A percentile compares a stretch with the other conserved stretches of the same genome.
phyloP scores from a whole-genome alignment of 768 basidiomycete species.

The Suillus subluteus region DNA sequence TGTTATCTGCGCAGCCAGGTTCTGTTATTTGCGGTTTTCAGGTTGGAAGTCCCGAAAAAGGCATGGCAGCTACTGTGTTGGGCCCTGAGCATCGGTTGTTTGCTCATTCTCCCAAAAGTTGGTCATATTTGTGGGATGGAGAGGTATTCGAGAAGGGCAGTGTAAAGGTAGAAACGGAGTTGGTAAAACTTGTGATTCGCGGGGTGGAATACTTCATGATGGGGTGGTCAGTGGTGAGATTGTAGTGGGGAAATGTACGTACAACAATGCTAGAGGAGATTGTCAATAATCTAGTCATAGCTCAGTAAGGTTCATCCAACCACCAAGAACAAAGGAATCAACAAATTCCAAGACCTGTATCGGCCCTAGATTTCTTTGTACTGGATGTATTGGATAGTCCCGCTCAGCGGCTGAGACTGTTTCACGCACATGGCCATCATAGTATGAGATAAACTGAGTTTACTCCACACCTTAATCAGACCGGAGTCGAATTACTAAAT shows the following conservation, averaged over 20 bases:
- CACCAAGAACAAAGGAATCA: too few relatives aligned
- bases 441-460: too few relatives aligned
- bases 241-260: not conserved
- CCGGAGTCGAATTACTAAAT: too few relatives aligned
- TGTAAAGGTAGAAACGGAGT: slow-evolving; percentile 32
- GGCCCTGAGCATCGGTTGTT: not conserved
- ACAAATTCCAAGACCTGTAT: too few relatives aligned
- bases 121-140: slow-evolving; percentile 24
- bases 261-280: too few relatives aligned
- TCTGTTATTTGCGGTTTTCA: not conserved
- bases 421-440: too few relatives aligned
- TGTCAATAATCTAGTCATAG: too few relatives aligned
- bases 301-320: too few relatives aligned
- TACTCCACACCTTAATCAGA: too few relatives aligned
- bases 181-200: slow-evolving; percentile 7
- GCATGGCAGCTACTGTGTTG: not conserved
- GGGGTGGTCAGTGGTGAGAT: not conserved
- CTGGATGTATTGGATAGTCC: too few relatives aligned
- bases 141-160: slow-evolving; percentile 34
- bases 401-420: too few relatives aligned
- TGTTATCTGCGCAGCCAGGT: not conserved
- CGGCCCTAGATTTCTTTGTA: too few relatives aligned
- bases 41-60: slow-evolving; percentile 1
- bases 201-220: not conserved
- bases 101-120: slow-evolving; percentile 20